Percentiles rank a stretch among this genome's conserved stretches.
Evolutionary conservation across 306 rosid species (phyloP).

Genomic region (Cucumis hystrix): DNA sequence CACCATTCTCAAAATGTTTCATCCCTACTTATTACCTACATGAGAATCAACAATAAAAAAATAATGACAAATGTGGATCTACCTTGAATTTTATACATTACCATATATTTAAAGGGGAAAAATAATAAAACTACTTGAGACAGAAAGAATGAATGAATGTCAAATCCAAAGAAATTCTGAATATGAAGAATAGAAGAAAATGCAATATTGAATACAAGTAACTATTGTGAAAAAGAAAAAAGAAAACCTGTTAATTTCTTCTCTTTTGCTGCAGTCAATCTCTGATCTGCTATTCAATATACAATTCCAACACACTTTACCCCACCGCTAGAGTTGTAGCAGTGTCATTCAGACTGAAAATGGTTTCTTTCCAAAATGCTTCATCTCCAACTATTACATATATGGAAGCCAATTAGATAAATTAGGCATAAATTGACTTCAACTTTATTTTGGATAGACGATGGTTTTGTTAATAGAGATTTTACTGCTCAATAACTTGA

Average conservation of each 20-base stretch:
- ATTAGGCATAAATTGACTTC: too few species aligned
- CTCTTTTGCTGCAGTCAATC: not conserved
- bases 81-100: not conserved
- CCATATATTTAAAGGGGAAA: not conserved
- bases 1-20: conserved; percentile 44
- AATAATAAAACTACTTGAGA: not conserved
- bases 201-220: not conserved
- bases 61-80: not conserved
- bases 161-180: not conserved
- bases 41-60: not conserved
- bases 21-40: conserved; percentile 26
- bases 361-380: too few species aligned
- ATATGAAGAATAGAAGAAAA: not conserved
- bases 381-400: too few species aligned
- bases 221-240: not conserved
- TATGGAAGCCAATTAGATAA: too few species aligned
- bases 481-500: not conserved
- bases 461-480: not conserved
- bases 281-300: not conserved
- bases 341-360: too few species aligned
- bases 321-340: not conserved
- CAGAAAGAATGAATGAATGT: not conserved
- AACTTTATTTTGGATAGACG: not conserved
- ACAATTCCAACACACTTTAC: not conserved
- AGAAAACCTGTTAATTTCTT: not conserved